Conservation (phyloP, 2,329 filamentous ascomycete species). For the Grosmannia huntii region DNA sequence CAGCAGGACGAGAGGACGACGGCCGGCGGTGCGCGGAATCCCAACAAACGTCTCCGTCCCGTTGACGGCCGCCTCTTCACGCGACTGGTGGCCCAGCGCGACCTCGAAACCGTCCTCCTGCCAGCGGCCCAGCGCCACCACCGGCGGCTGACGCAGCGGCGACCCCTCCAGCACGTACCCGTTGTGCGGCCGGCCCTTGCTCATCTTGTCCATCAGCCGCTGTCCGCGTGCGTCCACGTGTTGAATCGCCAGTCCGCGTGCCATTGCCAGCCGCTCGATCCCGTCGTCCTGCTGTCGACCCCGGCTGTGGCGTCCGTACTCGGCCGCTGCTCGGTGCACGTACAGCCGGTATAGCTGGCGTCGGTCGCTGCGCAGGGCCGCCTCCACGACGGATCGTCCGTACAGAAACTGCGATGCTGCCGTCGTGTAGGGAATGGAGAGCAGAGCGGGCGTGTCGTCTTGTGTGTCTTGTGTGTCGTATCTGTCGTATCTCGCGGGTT, state of each 20-base stretch:
- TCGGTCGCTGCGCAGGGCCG: slow-evolving; percentile 53
- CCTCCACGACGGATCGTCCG: slow-evolving; percentile 66
- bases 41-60: slow-evolving; percentile 44
- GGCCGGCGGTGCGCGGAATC: too few species aligned
- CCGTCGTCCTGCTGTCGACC: slow-evolving; percentile 25
- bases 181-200: slow-evolving; percentile 73
- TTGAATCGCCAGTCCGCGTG: slow-evolving; percentile 39
- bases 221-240: slow-evolving; percentile 49
- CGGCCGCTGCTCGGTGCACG: slow-evolving; percentile 49
- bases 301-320: slow-evolving; percentile 27
- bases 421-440: slow-evolving; percentile 49
- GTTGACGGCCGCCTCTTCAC: slow-evolving; percentile 64
- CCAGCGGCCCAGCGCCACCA: slow-evolving; percentile 41
- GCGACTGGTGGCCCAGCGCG: slow-evolving; percentile 51
- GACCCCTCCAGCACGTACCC: slow-evolving; percentile 81
- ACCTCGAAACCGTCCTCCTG: slow-evolving; percentile 40
- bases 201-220: slow-evolving; percentile 70
- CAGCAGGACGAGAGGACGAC: slow-evolving; percentile 55
- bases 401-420: slow-evolving; percentile 88
- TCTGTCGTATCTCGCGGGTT: neutral
- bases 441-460: slow-evolving; percentile 2
- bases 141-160: slow-evolving; percentile 59
- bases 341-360: slow-evolving; percentile 79
- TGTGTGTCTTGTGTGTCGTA: neutral
- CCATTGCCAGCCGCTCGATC: slow-evolving; percentile 37